Conservation (phyloP, 345 rosid species). For the Erodium maritimum region DNA sequence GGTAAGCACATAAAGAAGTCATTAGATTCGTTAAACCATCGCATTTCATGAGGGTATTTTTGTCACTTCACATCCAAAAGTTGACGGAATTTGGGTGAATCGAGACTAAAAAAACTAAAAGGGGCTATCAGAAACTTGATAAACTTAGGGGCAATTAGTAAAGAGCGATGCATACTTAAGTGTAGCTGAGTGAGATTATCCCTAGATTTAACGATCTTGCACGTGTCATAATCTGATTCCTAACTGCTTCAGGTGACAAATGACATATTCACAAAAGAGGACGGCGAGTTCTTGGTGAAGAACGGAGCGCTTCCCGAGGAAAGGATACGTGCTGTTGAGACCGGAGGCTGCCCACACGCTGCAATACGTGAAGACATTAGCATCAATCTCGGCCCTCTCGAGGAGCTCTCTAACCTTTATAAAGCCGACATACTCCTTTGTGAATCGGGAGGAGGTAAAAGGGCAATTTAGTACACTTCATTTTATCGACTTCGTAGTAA, state of each 20-base stretch:
- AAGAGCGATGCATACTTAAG: too few relatives aligned
- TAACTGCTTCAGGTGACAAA: slow-evolving; percentile 68
- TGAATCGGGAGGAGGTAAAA: slow-evolving; percentile 96
- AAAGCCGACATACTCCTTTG: slow-evolving; percentile 86
- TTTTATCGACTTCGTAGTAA: background rate
- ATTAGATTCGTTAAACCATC: background rate
- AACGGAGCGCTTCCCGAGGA: slow-evolving; percentile 86
- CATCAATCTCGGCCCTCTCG: slow-evolving; percentile 92
- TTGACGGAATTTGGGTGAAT: too few relatives aligned
- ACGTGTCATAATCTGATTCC: too few relatives aligned
- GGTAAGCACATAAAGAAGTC: slow-evolving; percentile 30
- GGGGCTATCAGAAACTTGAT: too few relatives aligned
- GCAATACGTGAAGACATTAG: slow-evolving; percentile 98
- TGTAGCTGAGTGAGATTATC: too few relatives aligned
- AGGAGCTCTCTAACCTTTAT: slow-evolving; percentile 79
- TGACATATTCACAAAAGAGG: slow-evolving; percentile 96
- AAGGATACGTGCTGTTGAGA: slow-evolving; percentile 88
- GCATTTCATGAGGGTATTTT: background rate
- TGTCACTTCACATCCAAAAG: too few relatives aligned
- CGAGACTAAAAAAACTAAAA: too few relatives aligned
- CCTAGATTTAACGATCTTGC: too few relatives aligned
- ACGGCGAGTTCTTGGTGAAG: slow-evolving; percentile 88
- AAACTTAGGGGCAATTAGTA: too few relatives aligned
- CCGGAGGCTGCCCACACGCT: slow-evolving; percentile 96
- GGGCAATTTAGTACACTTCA: background rate